Conservation (phyloP, 2,329 filamentous ascomycete species). For the Microcyclosporella mali region DNA sequence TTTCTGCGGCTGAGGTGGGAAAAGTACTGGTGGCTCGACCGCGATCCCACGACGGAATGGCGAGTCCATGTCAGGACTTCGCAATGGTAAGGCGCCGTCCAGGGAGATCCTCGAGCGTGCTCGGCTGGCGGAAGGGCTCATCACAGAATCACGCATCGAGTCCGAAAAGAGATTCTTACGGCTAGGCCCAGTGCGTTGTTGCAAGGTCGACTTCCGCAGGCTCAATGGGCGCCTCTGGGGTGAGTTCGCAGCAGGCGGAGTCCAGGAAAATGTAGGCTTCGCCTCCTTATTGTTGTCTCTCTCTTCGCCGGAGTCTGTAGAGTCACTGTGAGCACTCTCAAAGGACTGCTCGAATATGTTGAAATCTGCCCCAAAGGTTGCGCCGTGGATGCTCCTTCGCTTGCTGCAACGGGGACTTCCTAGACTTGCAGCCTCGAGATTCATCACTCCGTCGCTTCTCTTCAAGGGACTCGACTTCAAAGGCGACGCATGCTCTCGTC, state of each 20-base stretch:
- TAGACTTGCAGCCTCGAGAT: conserved; percentile 68
- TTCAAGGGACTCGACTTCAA: conserved; percentile 77
- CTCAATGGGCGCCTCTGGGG: conserved; percentile 31
- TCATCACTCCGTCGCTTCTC: conserved; percentile 84
- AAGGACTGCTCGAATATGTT: conserved; percentile 67
- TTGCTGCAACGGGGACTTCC: conserved; percentile 82
- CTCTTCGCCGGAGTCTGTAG: conserved; percentile 16
- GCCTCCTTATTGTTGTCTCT: conserved; percentile 28
- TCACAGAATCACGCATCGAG: conserved; percentile 18
- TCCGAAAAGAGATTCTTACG: conserved; percentile 37
- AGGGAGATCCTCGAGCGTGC: conserved; percentile 64
- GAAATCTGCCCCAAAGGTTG: conserved; percentile 57
- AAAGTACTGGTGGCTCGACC: conserved; percentile 53
- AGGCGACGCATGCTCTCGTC: conserved; percentile 45
- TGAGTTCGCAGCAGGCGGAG: conserved; percentile 26
- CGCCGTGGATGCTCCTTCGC: conserved; percentile 76
- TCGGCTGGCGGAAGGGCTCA: conserved; percentile 26
- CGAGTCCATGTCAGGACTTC: conserved; percentile 61
- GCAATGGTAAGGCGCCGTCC: conserved; percentile 67
- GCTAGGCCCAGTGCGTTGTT: conserved; percentile 63
- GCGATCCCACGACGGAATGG: conserved; percentile 50
- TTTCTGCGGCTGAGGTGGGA: conserved; percentile 28
- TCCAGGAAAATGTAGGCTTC: conserved; percentile 33
- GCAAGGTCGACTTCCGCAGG: conserved; percentile 76
- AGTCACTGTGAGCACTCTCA: conserved; percentile 25